phyloP scores from a whole-genome alignment of 345 rosid genomes.

The Brassica cretica region DNA sequence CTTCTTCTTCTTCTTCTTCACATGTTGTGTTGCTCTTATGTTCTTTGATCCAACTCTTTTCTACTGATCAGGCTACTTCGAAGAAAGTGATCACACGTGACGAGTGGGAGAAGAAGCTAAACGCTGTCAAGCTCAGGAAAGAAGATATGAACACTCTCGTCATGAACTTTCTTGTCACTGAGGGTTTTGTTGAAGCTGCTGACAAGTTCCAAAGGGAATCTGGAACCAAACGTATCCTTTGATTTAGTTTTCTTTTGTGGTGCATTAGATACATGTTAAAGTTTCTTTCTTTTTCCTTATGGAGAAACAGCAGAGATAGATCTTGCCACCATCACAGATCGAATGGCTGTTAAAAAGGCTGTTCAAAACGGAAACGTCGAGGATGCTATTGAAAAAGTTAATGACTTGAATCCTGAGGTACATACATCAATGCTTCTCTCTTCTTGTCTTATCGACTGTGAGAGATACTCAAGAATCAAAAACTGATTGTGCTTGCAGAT shows the following conservation, averaged over 20 bases:
- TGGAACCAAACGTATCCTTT: conserved; percentile 91
- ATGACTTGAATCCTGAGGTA: conserved; percentile 95
- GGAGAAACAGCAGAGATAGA: conserved; percentile 82
- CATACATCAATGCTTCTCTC: conserved; percentile 11
- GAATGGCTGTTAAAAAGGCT: conserved; percentile 97
- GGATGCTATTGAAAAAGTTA: conserved; percentile 96
- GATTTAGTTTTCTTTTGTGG: background rate
- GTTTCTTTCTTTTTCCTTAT: conserved; percentile 42
- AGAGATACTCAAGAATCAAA: background rate
- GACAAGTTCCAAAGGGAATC: conserved; percentile 90
- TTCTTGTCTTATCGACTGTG: background rate
- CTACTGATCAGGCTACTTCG: conserved; percentile 48
- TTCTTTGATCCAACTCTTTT: background rate
- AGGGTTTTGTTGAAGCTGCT: conserved; percentile 95
- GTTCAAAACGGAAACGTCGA: conserved; percentile 94
- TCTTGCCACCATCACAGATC: conserved; percentile 87
- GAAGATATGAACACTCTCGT: conserved; percentile 96
- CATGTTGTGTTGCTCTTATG: background rate
- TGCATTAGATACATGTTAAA: background rate
- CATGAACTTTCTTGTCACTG: conserved; percentile 97
- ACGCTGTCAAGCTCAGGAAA: conserved; percentile 82
- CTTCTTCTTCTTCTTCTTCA: background rate
- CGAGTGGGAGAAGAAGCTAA: conserved; percentile 95
- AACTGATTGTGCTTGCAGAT: conserved; percentile 50
- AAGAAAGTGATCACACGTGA: conserved; percentile 75